These are phyloP conservation scores for Alternaria sp. DNA, from an alignment of 2,329 filamentous ascomycete species.

Conservation along the genomic window DNA sequence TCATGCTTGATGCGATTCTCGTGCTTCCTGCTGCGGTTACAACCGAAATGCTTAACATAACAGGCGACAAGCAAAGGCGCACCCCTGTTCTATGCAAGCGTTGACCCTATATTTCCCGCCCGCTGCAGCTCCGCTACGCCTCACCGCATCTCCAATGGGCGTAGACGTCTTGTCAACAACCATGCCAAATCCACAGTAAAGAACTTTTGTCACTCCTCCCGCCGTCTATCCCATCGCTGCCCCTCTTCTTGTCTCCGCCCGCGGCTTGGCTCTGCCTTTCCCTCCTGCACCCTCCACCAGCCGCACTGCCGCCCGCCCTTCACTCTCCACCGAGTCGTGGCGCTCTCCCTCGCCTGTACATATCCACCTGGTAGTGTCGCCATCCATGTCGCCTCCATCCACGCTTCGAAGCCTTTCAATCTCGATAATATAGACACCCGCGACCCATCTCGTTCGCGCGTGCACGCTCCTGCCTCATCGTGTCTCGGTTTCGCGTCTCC, in stretches of 20 bases:
- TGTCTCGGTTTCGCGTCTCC: conserved; percentile 20
- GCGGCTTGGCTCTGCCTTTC: conserved; percentile 2
- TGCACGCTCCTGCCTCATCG: conserved; percentile 23
- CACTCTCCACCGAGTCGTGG: neutral
- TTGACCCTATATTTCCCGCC: conserved; percentile 11
- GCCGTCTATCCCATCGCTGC: neutral
- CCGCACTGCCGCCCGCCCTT: conserved; percentile 2
- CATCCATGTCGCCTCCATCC: conserved; percentile 31
- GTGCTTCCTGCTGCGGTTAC: neutral
- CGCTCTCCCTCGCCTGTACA: conserved; percentile 8
- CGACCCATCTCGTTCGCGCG: conserved; percentile 26
- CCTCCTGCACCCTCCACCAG: conserved; percentile 1
- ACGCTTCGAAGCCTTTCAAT: conserved; percentile 3
- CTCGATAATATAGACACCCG: conserved; percentile 25
- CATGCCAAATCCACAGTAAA: conserved; percentile 9
- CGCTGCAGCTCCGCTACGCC: conserved; percentile 13
- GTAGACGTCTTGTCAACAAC: conserved; percentile 6
- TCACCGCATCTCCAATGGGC: conserved; percentile 12
- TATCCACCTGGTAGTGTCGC: conserved; percentile 8
- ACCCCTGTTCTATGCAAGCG: conserved; percentile 7
- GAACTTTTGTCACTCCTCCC: conserved; percentile 1
- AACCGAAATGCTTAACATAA: conserved; percentile 7
- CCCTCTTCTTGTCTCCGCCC: conserved; percentile 7
- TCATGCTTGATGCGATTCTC: neutral
- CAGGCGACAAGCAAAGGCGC: neutral